phyloP scores from a whole-genome alignment of 192 early-diverging fungal genomes.

The Backusella macrospora region DNA sequence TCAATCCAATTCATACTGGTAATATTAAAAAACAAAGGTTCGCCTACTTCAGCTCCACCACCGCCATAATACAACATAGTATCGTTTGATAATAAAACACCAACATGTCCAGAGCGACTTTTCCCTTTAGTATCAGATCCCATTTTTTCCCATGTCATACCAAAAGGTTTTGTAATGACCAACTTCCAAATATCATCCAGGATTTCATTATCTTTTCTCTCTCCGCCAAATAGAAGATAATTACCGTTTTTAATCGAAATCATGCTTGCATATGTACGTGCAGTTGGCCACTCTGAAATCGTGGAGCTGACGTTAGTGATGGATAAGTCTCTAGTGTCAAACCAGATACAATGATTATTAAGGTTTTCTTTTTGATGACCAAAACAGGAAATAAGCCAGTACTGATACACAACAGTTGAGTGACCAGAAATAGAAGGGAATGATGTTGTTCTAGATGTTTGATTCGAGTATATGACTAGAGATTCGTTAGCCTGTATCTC shows the following conservation, averaged over 20 bases:
- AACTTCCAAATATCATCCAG: slow-evolving; percentile 5
- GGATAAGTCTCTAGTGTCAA: slow-evolving; percentile 2
- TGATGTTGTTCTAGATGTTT: background rate
- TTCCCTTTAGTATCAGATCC: background rate
- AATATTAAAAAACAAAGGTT: background rate
- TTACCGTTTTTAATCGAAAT: background rate
- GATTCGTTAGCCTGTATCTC: background rate
- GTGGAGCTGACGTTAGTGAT: background rate
- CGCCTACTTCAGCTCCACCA: background rate
- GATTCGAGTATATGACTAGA: background rate
- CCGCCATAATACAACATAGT: slow-evolving; percentile 11
- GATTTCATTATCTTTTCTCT: background rate
- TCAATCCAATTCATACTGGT: slow-evolving; percentile 12
- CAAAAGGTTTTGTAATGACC: background rate
- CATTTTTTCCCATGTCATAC: slow-evolving; percentile 5
- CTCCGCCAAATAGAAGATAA: slow-evolving; percentile 14
- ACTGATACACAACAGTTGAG: background rate
- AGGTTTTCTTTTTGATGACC: background rate
- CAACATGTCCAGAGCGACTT: slow-evolving; percentile 5
- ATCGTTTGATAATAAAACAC: background rate
- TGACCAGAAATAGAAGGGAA: slow-evolving; percentile 1
- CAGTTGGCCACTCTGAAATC: background rate
- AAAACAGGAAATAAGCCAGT: slow-evolving; percentile 15
- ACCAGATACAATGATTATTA: slow-evolving; percentile 4
- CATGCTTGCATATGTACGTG: slow-evolving; percentile 8